Percentiles rank a stretch among this genome's conserved stretches.
These are phyloP conservation scores for Fragaria iinumae DNA, from an alignment of 306 rosid genomes.

Conservation along the genomic window DNA sequence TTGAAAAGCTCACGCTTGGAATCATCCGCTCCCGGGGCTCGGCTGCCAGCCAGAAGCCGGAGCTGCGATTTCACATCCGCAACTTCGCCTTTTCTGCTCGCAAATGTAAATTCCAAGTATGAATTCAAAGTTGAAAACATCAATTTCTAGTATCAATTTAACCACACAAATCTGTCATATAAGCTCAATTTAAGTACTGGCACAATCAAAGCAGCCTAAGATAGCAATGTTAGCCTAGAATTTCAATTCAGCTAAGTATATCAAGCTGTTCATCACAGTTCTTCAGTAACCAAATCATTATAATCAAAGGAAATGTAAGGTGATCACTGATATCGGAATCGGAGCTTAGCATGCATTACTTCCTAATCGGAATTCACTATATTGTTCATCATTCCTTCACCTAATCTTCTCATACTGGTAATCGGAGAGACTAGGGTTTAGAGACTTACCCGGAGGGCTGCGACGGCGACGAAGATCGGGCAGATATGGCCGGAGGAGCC, in stretches of 20 bases:
- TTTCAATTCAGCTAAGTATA: background rate
- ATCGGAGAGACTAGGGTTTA: slow-evolving; percentile 16
- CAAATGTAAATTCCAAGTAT: slow-evolving; percentile 22
- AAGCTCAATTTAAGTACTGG: background rate
- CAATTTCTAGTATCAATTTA: background rate
- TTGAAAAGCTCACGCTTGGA: slow-evolving; percentile 95
- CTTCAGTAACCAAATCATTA: background rate
- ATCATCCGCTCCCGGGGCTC: slow-evolving; percentile 95
- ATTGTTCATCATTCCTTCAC: background rate
- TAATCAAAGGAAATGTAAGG: background rate
- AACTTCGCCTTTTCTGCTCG: slow-evolving; percentile 90
- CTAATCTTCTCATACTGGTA: background rate
- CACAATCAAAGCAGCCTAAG: background rate
- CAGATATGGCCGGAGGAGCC: slow-evolving; percentile 89
- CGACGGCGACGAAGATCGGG: slow-evolving; percentile 90
- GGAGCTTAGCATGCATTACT: slow-evolving; percentile 1
- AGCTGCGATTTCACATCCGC: slow-evolving; percentile 90
- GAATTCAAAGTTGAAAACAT: background rate
- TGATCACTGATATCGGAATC: slow-evolving; percentile 1
- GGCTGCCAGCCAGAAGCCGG: slow-evolving; percentile 97
- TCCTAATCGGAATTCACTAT: background rate
- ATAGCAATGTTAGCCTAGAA: background rate
- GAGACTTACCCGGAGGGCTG: slow-evolving; percentile 89
- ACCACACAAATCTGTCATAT: background rate
- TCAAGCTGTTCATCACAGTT: background rate